phyloP scores from a whole-genome alignment of 2,329 filamentous ascomycete genomes.

The Fusarium annulatum region DNA sequence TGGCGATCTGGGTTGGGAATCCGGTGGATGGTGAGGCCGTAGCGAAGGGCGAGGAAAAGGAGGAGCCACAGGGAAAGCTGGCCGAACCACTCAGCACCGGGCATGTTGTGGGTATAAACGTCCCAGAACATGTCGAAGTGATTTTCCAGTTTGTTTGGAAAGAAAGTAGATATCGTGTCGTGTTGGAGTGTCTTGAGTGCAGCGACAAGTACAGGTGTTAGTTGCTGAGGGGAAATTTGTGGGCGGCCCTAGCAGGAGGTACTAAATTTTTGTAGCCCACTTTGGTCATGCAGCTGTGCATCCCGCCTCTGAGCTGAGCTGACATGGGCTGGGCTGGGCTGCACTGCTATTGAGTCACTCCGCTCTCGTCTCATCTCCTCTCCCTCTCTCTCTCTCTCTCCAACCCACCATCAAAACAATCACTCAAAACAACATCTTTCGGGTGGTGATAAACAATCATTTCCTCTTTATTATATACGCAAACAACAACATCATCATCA shows the following conservation, averaged over 20 bases:
- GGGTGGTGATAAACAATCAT: not conserved
- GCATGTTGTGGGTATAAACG: not conserved
- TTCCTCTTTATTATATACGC: not conserved
- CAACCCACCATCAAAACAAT: not conserved
- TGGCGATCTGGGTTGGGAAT: not conserved
- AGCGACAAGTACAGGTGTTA: not conserved
- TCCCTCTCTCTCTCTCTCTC: not conserved
- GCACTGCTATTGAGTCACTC: constrained; percentile 3
- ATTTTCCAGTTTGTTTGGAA: not conserved
- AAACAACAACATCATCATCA: not conserved
- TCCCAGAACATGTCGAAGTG: not conserved
- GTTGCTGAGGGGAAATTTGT: not conserved
- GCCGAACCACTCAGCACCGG: not conserved
- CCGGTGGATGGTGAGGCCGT: not conserved
- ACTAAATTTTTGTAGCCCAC: not conserved
- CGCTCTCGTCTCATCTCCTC: not conserved
- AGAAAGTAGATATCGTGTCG: not conserved
- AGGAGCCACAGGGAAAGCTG: not conserved
- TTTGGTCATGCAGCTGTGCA: not conserved
- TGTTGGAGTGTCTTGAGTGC: not conserved
- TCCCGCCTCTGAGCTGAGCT: not conserved
- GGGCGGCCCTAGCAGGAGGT: not conserved
- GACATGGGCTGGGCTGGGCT: not conserved
- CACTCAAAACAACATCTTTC: not conserved
- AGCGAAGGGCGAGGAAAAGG: not conserved